Percentiles rank a stretch among this genome's conserved stretches.
These are phyloP conservation scores for Hypomyces rosellus DNA, from an alignment of 2,329 filamentous ascomycete species.

Conservation along the genomic window DNA sequence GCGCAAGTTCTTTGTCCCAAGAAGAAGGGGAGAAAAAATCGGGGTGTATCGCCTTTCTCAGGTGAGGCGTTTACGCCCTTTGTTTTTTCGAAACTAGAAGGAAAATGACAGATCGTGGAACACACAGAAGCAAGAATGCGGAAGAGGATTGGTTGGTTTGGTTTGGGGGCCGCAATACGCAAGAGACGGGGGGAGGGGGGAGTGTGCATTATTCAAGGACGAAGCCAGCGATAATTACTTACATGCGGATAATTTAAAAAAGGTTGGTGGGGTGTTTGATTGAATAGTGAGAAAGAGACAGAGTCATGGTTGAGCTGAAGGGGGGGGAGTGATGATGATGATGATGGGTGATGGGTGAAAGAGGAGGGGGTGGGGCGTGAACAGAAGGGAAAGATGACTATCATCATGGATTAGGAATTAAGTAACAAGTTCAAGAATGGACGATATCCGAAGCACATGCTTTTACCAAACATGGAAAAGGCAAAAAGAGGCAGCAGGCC, in stretches of 20 bases:
- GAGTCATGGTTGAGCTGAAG: conserved; percentile 3
- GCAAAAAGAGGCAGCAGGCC: too few relatives aligned
- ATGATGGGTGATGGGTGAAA: neutral
- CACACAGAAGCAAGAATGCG: neutral
- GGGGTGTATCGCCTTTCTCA: conserved; percentile 9
- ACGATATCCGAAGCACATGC: too few relatives aligned
- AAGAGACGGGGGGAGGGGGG: neutral
- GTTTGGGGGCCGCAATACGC: too few relatives aligned
- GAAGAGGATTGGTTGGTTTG: too few relatives aligned
- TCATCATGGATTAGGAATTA: too few relatives aligned
- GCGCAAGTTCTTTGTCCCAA: too few relatives aligned
- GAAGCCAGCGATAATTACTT: neutral
- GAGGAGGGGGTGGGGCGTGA: conserved; percentile 5
- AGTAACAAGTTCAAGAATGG: too few relatives aligned
- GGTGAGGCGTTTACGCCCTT: conserved; percentile 9
- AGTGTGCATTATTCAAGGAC: neutral
- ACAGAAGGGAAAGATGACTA: neutral
- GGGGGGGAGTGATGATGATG: neutral
- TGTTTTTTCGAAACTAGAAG: neutral
- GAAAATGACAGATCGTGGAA: conserved; percentile 10
- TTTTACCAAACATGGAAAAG: too few relatives aligned
- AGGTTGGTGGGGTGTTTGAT: neutral
- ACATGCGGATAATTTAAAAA: too few relatives aligned
- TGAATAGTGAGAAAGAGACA: neutral
- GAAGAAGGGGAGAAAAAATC: neutral